Base-by-base conservation (phyloP, 257 asterid species). In the Solanum gracilifrons region DNA sequence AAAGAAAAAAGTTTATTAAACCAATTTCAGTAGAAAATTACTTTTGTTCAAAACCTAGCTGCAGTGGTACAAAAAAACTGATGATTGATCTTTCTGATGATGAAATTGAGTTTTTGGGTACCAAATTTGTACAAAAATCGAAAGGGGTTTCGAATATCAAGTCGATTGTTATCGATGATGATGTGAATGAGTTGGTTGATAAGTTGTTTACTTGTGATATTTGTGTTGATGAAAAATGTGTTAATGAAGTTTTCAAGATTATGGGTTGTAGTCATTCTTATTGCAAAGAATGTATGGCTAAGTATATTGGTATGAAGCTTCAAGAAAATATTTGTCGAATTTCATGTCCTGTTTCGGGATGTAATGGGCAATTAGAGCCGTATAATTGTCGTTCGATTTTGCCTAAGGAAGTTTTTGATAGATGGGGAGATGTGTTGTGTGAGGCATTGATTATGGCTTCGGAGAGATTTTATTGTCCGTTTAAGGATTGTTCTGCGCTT, bases 361-460 rank as follows among this genome's bases (percentile, higher is more conserved):
- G 98, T 88, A 33, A 32, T 1, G 98, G 96, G 5, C n/a, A 69
- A 21, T 84, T 95, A 20, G 98, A 94, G 87, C 97, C 95, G 7
- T 87, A 92, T 5, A 86, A 91, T 23, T 95, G 98, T 85, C 94
- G 93, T 29, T 82, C 91, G 1, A 91, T 95, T 23, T 89, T 94
- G 82, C 95, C 98, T 6, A 84, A 89, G 60, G 75, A 89, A 46
- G 97, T 95, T n/a, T 91, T 95, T 46, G 97, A 93, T 62, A 84
- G 96, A 89, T 95, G 98, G 98, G 95, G 96, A 2, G 95, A 93
- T 31, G 98, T 91, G 1, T 87, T 94, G 64, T 93, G 96, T 12
- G 98, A 95, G 89, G 91, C 94, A 0, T 2, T 91, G 89, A 88
- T 95, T 86, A 73, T 93, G 87, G 94, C 77, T 4, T 83, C 92